Evolutionary conservation across 768 basidiomycete species (phyloP).

Genomic region (Tubosaeta sp.): DNA sequence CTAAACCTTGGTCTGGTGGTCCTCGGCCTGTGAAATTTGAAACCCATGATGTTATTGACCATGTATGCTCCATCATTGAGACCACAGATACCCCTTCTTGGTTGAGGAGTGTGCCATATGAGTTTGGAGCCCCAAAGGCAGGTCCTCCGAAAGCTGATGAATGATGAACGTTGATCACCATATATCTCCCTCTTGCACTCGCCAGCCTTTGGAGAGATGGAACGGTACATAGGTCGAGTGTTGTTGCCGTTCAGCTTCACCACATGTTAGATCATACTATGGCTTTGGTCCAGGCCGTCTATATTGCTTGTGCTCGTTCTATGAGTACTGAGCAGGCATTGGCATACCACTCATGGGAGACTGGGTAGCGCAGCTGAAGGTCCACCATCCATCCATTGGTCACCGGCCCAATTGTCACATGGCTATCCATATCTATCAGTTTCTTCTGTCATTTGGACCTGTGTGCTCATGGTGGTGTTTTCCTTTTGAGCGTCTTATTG

Average conservation of each 20-base stretch:
- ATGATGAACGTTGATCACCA: not conserved
- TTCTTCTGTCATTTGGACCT: conserved; percentile 34
- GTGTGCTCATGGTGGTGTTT: conserved; percentile 31
- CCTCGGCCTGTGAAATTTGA: not conserved
- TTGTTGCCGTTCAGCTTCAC: not conserved
- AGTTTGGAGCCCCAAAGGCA: not conserved
- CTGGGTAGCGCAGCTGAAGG: conserved; percentile 12
- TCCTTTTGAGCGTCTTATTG: not conserved
- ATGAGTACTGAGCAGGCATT: not conserved
- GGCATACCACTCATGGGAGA: conserved; percentile 14
- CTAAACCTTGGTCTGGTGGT: not conserved
- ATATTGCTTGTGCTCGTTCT: not conserved
- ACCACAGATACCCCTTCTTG: not conserved
- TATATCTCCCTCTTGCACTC: not conserved
- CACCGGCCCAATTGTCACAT: conserved; percentile 28
- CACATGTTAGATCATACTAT: not conserved
- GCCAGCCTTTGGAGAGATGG: not conserved
- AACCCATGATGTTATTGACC: not conserved
- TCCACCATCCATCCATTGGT: conserved; percentile 17
- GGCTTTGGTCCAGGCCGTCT: not conserved
- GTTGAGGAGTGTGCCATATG: not conserved
- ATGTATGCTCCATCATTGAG: not conserved
- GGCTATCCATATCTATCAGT: conserved; percentile 30
- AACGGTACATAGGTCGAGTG: not conserved
- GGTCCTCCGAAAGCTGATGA: not conserved